phyloP scores from a whole-genome alignment of 1,284 basidiomycete genomes.

The Ceratobasidium sp. region DNA sequence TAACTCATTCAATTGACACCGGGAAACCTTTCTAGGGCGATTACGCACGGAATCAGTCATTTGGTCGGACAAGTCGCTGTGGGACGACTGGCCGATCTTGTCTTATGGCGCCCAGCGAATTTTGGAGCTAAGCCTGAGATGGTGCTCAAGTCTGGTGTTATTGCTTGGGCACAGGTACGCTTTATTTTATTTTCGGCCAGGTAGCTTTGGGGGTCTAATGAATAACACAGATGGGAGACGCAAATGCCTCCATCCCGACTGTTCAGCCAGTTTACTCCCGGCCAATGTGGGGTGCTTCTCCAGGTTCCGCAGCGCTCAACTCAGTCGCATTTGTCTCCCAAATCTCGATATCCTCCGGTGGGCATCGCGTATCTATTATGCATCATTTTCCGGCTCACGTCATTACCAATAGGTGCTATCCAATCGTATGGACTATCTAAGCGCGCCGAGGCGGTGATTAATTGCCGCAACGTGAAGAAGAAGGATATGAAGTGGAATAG shows the following conservation, averaged over 20 bases:
- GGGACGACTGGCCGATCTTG: conserved; percentile 91
- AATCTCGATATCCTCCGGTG: conserved; percentile 70
- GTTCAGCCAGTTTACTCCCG: conserved; percentile 88
- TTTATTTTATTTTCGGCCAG: not conserved
- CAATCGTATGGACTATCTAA: conserved; percentile 80
- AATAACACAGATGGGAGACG: conserved; percentile 83
- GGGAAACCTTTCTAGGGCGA: conserved; percentile 67
- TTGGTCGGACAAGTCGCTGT: conserved; percentile 85
- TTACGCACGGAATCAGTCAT: conserved; percentile 92
- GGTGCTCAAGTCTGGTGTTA: conserved; percentile 94
- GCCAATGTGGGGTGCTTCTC: conserved; percentile 89
- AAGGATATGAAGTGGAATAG: conserved; percentile 95
- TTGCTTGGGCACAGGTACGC: conserved; percentile 84
- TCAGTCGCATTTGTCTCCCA: conserved; percentile 89
- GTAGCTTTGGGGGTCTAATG: not conserved
- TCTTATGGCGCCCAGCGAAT: conserved; percentile 92
- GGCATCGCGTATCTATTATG: conserved; percentile 41
- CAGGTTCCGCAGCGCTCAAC: conserved; percentile 79
- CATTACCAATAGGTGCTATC: conserved; percentile 60
- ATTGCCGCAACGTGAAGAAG: conserved; percentile 82
- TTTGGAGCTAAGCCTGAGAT: conserved; percentile 94
- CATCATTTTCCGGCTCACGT: conserved; percentile 2
- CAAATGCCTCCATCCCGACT: conserved; percentile 92
- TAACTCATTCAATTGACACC: not conserved
- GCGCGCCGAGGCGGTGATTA: conserved; percentile 76